A percentile compares a stretch with the other conserved stretches of the same genome.
These are phyloP conservation scores for Plectosphaerella cucumerina DNA, from an alignment of 2,329 filamentous ascomycete genomes.

Conservation along the genomic window DNA sequence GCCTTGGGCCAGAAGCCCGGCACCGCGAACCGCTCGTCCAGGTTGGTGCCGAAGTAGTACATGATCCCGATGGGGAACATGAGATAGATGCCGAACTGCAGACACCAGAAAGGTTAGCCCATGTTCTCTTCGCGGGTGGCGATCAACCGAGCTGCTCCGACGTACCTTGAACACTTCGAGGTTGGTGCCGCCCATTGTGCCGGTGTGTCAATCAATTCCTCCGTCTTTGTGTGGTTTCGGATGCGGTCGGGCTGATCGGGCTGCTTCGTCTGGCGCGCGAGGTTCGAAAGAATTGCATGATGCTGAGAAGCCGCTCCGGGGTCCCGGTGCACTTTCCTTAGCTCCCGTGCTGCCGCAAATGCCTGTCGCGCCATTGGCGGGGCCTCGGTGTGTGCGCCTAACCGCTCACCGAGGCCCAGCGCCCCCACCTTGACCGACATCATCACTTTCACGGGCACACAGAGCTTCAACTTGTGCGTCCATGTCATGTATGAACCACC, in stretches of 20 bases:
- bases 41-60: conserved; percentile 99
- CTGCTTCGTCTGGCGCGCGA: background rate
- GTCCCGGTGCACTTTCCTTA: background rate
- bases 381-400: background rate
- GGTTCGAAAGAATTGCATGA: background rate
- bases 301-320: background rate
- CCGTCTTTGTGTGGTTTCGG: background rate
- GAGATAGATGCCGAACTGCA: conserved; percentile 94
- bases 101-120: conserved; percentile 2
- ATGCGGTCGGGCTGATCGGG: background rate
- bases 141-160: background rate
- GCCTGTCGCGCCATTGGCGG: background rate
- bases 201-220: background rate
- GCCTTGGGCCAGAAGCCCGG: conserved; percentile 90
- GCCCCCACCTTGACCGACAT: too few relatives aligned
- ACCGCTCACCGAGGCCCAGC: too few relatives aligned
- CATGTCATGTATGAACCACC: too few relatives aligned
- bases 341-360: background rate
- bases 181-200: conserved; percentile 70
- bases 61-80: conserved; percentile 98
- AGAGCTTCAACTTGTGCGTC: too few relatives aligned
- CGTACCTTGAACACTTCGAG: conserved; percentile 85
- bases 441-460: too few relatives aligned
- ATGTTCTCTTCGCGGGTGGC: background rate
- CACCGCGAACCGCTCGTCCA: conserved; percentile 85